Percentiles rank a stretch among this genome's conserved stretches.
Evolutionary conservation across 768 basidiomycete species (phyloP).

Genomic region (Saitozyma podzolica): DNA sequence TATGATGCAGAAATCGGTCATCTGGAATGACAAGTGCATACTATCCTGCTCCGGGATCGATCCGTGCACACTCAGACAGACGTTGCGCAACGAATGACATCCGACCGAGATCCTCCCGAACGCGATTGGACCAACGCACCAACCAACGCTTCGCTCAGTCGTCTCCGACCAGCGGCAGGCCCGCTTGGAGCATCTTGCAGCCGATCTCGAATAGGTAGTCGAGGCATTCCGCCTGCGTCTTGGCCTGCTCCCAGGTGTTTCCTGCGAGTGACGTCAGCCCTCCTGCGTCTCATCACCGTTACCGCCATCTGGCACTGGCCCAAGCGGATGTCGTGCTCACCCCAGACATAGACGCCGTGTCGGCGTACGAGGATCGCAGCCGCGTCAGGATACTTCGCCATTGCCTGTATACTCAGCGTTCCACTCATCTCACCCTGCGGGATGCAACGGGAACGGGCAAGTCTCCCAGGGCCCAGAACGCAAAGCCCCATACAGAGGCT

Average conservation of each 20-base stretch:
- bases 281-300: conserved; percentile 50
- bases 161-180: conserved; percentile 38
- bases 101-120: too few species aligned
- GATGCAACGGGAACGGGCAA: too few species aligned
- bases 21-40: too few species aligned
- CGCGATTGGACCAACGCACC: too few species aligned
- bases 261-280: conserved; percentile 23
- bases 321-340: conserved; percentile 52
- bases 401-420: conserved; percentile 56
- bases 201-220: conserved; percentile 85
- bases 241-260: conserved; percentile 80
- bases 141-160: conserved; percentile 6
- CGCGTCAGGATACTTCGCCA: conserved; percentile 75
- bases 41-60: too few species aligned
- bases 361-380: conserved; percentile 73
- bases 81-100: too few species aligned
- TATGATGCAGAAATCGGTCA: too few species aligned
- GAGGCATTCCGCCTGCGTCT: conserved; percentile 85
- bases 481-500: too few species aligned
- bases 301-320: background rate
- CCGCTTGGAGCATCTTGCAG: conserved; percentile 40
- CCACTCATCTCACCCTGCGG: background rate
- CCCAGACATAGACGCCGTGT: conserved; percentile 85
- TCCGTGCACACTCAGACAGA: too few species aligned
- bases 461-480: too few species aligned